Base-by-base conservation (phyloP, 345 rosid genomes). In the Linum trigynum region DNA sequence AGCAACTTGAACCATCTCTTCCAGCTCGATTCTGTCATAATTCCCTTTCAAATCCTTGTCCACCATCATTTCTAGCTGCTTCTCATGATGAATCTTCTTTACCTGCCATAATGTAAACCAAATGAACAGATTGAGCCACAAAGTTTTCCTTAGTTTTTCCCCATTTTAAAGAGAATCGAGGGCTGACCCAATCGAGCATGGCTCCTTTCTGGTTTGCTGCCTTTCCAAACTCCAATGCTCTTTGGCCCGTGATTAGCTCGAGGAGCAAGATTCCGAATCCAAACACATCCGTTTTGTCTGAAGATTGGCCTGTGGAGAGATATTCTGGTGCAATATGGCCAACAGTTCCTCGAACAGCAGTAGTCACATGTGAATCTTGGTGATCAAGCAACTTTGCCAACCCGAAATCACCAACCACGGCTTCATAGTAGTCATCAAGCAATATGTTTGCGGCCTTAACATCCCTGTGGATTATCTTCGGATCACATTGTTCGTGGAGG, bases 261-360 rank as follows among this genome's bases (percentile, higher is more conserved):
- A 94, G 96, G 63, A 94, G 86, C 71, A 94, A 89, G 67, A 94
- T 90, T 42, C 99, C 99, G 66, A 90, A 94, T 23, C 99, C 97
- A 16, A 90, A 94, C 63, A 94, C 99, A 66, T 94, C 99, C 0
- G 97, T 90, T 83, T 94, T 94, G 71, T 94, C 99, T 5, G 97
- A 90, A 59, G 99, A 90, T 69, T 94, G 96, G 57, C 99, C 99
- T 2, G 99, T 94, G 38, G 99, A 94, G 56, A 94, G 92, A 75
- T 94, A 94, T 65, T 92, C 99, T 0, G 99, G 99, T 41, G 99
- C 99, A 63, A 92, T 92, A 66, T 92, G 99, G 58, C 99, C 99
- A 10, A 92, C 94, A 0, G 99, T 92, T 69, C 99, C 99, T 61
- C 99, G 81, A 39, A 92, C 99, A 4, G 97, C 97, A 0, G 99